Evolutionary conservation across 2,329 filamentous ascomycete species (phyloP).

Genomic region (Ceratocystis destructans): DNA sequence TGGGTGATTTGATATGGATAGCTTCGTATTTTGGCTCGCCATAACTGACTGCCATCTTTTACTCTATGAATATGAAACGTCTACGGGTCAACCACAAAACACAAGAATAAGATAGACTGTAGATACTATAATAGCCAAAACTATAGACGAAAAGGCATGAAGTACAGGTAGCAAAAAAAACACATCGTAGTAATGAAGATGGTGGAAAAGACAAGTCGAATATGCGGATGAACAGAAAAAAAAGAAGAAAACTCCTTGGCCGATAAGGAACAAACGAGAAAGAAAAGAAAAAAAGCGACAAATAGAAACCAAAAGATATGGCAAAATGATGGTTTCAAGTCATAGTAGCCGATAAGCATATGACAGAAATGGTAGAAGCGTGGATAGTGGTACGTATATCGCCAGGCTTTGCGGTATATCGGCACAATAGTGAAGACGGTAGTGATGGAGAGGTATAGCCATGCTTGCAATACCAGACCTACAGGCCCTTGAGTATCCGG

Average conservation of each 20-base stretch:
- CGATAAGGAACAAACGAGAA: background rate
- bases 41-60: background rate
- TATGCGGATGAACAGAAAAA: background rate
- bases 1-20: no score
- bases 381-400: background rate
- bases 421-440: background rate
- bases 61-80: background rate
- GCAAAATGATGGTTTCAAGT: background rate
- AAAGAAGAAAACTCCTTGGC: constrained; percentile 10
- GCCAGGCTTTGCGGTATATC: background rate
- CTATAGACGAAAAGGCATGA: background rate
- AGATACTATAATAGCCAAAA: background rate
- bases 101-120: background rate
- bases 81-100: background rate
- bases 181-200: background rate
- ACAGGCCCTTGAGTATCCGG: constrained; percentile 16
- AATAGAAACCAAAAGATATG: background rate
- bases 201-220: background rate
- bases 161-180: background rate
- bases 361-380: background rate
- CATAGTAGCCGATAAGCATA: background rate
- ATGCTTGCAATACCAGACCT: background rate
- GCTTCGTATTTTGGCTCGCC: background rate
- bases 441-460: no score
- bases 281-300: background rate